Conservation (phyloP, 2,329 filamentous ascomycete genomes). For the Epichloe typhina region DNA sequence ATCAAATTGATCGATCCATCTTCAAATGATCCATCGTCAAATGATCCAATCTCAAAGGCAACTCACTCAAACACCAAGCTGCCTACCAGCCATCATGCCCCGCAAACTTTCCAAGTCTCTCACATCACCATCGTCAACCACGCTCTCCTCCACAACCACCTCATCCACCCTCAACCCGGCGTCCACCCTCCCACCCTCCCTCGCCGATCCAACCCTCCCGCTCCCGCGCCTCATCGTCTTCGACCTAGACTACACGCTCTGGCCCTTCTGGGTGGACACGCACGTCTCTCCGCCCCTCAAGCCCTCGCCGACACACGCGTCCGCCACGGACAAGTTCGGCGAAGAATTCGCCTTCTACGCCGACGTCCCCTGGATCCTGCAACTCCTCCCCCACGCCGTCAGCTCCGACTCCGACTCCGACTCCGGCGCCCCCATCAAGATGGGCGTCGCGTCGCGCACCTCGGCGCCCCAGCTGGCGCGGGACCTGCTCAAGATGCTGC, state of each 20-base stretch:
- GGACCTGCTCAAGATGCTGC: conserved; percentile 66
- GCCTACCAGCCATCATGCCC: conserved; percentile 12
- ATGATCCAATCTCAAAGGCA: too few relatives aligned
- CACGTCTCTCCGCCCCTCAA: conserved; percentile 67
- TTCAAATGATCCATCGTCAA: too few relatives aligned
- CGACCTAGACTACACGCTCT: conserved; percentile 96
- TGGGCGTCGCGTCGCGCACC: conserved; percentile 74
- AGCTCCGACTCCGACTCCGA: conserved; percentile 6
- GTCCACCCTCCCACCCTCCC: conserved; percentile 23
- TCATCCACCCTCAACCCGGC: neutral
- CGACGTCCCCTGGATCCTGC: conserved; percentile 55
- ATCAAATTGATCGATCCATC: too few relatives aligned
- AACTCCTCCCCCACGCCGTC: conserved; percentile 31
- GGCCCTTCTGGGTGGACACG: conserved; percentile 97
- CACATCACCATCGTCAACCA: conserved; percentile 2
- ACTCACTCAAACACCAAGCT: too few relatives aligned
- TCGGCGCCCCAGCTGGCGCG: conserved; percentile 65
- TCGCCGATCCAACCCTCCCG: conserved; percentile 43
- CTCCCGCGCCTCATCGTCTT: conserved; percentile 79
- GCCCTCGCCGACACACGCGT: conserved; percentile 27
- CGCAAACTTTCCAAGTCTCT: conserved; percentile 19
- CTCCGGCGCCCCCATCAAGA: conserved; percentile 19
- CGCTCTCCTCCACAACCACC: neutral
- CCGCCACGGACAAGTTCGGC: conserved; percentile 41
- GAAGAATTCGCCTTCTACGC: conserved; percentile 55